phyloP scores from a whole-genome alignment of 2,329 filamentous ascomycete genomes.

The Alternaria arbusti region DNA sequence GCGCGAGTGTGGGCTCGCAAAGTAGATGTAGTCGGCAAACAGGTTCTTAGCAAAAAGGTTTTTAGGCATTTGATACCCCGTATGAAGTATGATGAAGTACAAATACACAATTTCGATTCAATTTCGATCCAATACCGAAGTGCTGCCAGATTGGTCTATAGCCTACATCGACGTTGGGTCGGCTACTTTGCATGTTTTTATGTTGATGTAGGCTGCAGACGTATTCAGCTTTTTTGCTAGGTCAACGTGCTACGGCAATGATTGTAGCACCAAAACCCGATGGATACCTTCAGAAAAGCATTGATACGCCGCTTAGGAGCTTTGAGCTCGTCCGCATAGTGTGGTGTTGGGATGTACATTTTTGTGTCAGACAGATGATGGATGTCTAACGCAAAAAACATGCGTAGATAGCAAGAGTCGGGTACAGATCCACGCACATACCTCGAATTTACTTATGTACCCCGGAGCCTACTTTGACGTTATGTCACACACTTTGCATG shows the following conservation, averaged over 20 bases:
- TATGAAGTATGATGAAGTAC: constrained; percentile 14
- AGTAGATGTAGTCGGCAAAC: neutral
- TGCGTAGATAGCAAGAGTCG: no score
- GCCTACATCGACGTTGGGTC: neutral
- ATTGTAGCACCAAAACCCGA: no score
- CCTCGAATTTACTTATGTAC: no score
- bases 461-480: no score
- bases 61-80: constrained; percentile 28
- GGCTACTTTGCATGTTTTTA: neutral
- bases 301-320: no score
- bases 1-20: neutral
- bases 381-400: no score
- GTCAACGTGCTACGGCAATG: no score
- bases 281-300: no score
- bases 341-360: neutral
- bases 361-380: neutral
- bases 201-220: neutral
- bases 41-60: neutral
- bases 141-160: constrained; percentile 22
- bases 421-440: no score
- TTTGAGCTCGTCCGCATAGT: no score
- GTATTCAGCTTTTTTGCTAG: neutral
- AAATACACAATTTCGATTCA: constrained; percentile 13
- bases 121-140: constrained; percentile 19
- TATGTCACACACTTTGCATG: no score